Base-by-base conservation (phyloP, 495 filamentous ascomycete species). In the Aspergillus cristatus region DNA sequence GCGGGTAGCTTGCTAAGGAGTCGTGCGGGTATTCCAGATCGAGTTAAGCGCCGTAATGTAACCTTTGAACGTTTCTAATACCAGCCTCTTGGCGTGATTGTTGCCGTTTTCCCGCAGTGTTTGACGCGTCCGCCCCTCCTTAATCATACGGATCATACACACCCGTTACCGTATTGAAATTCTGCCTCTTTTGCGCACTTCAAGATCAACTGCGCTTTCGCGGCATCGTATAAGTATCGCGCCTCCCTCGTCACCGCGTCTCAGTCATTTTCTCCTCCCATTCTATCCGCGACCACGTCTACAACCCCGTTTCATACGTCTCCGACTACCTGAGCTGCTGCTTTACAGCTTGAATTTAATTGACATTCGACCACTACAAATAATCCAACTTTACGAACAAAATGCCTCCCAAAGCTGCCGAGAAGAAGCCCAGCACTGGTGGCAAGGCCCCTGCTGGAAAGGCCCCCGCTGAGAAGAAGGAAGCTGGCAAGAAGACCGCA, bases 401-500 rank as follows among this genome's bases (percentile, higher is more conserved):
- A 80, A 94, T 94, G 89, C 78, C 88, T 75, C 88, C 88, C 46
- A 95, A 95, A 75, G 83, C 86, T 60, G 84, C 78, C 57, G 78
- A 86, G 57, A 89, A 96, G 86, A 96, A 94, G 81, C 90, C 90
- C 70, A 84, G 85, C 74, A 91, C 82, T 57, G 88, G 77, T 62
- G 83, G 81, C 72, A 98, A 98, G 87, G 89, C 90, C 50, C 91
- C 91, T 29, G 90, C 86, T 60, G 82, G 64, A 58, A 86, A 86
- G 68, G 81, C 82, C 15, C 80, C 84, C 29, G 82, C 85, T 58
- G 89, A 96, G 80, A 96, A 97, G 83, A 95, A 97, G 82, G 90
- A 96, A 65, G 93, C 89, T 46, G 89, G 90, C 73, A 98, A 98
- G 86, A 98, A 96, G 82, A 95, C 91, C 29, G 56, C 71, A 32